Percentiles rank a stretch among this genome's conserved stretches.
These are phyloP conservation scores for Prunus kanzakura DNA, from an alignment of 306 rosid species.

Conservation along the genomic window DNA sequence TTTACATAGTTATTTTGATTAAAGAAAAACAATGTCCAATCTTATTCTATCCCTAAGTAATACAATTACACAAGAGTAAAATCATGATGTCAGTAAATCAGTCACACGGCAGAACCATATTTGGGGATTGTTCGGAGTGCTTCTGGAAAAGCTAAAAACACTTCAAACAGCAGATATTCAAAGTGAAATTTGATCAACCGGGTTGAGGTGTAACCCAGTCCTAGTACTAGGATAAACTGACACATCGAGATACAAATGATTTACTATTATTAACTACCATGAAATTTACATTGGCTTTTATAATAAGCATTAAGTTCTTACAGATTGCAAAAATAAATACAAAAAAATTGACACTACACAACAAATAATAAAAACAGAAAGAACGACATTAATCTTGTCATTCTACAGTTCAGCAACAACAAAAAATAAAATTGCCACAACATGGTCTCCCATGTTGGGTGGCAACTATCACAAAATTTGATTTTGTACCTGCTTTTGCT, in stretches of 20 bases:
- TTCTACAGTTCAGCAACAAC: slow-evolving; percentile 1
- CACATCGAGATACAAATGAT: slow-evolving; percentile 18
- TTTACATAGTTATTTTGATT: too few species aligned
- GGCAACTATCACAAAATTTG: slow-evolving; percentile 15
- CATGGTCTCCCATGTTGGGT: neutral
- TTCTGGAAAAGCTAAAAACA: too few species aligned
- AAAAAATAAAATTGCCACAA: slow-evolving; percentile 5
- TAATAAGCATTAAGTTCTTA: slow-evolving; percentile 13
- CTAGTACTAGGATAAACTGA: neutral
- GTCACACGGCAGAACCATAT: neutral
- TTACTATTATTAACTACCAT: slow-evolving; percentile 22
- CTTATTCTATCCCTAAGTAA: too few species aligned
- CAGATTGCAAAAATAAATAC: neutral
- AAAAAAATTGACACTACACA: slow-evolving; percentile 49
- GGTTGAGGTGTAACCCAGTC: neutral
- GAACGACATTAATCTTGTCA: neutral
- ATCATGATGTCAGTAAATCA: neutral
- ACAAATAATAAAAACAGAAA: slow-evolving; percentile 28
- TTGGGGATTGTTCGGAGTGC: too few species aligned
- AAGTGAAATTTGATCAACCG: neutral
- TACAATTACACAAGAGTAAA: too few species aligned
- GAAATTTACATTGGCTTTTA: slow-evolving; percentile 36
- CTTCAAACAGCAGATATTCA: too few species aligned
- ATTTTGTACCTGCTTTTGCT: slow-evolving; percentile 31
- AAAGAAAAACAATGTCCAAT: too few species aligned